phyloP scores from a whole-genome alignment of 768 basidiomycete species.

The Boletus vinaceobasis region DNA sequence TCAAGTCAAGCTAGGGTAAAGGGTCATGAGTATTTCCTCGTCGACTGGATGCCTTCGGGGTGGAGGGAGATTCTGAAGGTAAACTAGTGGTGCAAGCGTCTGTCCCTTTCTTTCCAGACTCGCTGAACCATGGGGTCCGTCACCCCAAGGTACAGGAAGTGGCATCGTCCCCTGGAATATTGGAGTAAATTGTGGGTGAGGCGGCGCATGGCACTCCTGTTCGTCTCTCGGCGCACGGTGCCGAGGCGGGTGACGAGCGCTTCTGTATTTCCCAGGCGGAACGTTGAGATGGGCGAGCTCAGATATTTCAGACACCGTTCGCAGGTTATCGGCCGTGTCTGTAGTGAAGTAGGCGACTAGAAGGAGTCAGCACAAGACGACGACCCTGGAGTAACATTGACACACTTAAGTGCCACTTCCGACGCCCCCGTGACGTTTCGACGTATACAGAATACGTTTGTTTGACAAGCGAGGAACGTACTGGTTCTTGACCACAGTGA shows the following conservation, averaged over 20 bases:
- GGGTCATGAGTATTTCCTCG: conserved; percentile 65
- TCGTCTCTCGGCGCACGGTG: conserved; percentile 32
- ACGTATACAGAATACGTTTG: conserved; percentile 81
- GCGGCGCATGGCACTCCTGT: conserved; percentile 11
- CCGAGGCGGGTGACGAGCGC: conserved; percentile 56
- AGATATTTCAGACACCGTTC: conserved; percentile 58
- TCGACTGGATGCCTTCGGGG: conserved; percentile 67
- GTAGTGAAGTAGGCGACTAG: conserved; percentile 77
- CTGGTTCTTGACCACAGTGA: conserved; percentile 22
- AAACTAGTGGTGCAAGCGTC: conserved; percentile 59
- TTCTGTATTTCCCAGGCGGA: conserved; percentile 59
- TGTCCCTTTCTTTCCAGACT: conserved; percentile 23
- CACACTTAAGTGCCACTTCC: conserved; percentile 83
- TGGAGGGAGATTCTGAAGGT: conserved; percentile 57
- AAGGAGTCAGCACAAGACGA: conserved; percentile 1
- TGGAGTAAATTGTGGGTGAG: conserved; percentile 24
- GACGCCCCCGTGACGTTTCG: conserved; percentile 57
- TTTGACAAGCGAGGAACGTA: conserved; percentile 59
- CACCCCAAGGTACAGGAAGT: background rate
- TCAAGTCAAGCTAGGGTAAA: conserved; percentile 36
- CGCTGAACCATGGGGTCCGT: background rate
- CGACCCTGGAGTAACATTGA: conserved; percentile 10
- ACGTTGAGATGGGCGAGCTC: conserved; percentile 50
- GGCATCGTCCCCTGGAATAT: conserved; percentile 1
- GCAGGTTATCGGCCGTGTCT: conserved; percentile 53